Base-by-base conservation (phyloP, 768 basidiomycete species). In the Psilocybe azurescens region DNA sequence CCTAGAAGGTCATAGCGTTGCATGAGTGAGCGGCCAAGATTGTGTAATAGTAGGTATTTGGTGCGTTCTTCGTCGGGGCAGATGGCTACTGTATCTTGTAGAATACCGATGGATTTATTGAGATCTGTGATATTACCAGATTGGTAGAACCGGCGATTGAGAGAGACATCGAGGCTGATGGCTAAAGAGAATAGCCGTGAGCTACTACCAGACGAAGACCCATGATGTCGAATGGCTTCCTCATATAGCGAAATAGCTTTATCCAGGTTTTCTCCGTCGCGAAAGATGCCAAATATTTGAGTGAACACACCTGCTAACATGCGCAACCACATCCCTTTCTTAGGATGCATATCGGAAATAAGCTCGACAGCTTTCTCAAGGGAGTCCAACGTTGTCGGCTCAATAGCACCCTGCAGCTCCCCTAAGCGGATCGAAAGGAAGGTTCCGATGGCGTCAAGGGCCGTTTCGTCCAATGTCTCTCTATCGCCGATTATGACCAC, bases 1-100 rank as follows among this genome's bases (percentile, higher is more conserved):
- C 62, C 62, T 9, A 63, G 46, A 13, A 53, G 52, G 8, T 49
- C 41, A 30, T 50, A 63, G 14, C 62, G 57, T 28, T 56, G 52
- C 24, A 56, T 20, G 8, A 50, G 39, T 8, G 57, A 56, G 14
- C 14, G 9, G 9, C 30, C 57, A n/a, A 63, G 46, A 24, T 47
- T 39, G 24, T 53, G 13, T 14, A 59, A 47, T 3, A 63, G 28
- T 2, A 11, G 28, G 14, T 49, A 44, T 10, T 48, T 53, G 8
- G 3, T 11, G 7, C 13, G 44, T 29, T 63, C 44, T 20, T 24
- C 36, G 24, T 63, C 47, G 1, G 46, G 53, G 14, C 58, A 51
- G 14, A 28, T 39, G 11, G 38, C 10, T 2, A 51, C 13, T 28
- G 58, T 51, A 30, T 52, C 50, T 13, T 59, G 38, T 5, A 59